A percentile compares a stretch with the other conserved stretches of the same genome.
Conservation (phyloP, 2,329 filamentous ascomycete species). For the Ceratocystis variospora region DNA sequence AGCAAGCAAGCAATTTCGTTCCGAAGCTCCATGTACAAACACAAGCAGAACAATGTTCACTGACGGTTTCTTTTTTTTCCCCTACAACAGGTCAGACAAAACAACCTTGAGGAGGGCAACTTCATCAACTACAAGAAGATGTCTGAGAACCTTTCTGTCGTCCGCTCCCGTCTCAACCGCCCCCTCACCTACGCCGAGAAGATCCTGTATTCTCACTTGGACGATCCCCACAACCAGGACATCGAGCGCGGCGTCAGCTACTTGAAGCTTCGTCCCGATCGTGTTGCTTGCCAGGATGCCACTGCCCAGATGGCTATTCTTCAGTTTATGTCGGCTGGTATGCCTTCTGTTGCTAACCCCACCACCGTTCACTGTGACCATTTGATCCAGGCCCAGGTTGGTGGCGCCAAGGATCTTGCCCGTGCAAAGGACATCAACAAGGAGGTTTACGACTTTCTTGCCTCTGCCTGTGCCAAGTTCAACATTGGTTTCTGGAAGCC, state of each 20-base stretch:
- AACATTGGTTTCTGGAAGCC: slow-evolving; percentile 99
- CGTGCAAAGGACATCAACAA: slow-evolving; percentile 91
- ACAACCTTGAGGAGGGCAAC: slow-evolving; percentile 89
- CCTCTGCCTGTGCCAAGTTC: slow-evolving; percentile 92
- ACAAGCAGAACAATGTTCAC: neutral
- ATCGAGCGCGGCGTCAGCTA: slow-evolving; percentile 94
- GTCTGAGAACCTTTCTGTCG: slow-evolving; percentile 89
- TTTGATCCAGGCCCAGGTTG: slow-evolving; percentile 94
- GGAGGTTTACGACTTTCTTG: slow-evolving; percentile 97
- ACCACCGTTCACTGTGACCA: slow-evolving; percentile 97
- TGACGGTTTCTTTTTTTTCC: neutral
- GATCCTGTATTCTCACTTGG: slow-evolving; percentile 96
- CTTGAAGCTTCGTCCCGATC: slow-evolving; percentile 89
- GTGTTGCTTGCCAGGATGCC: slow-evolving; percentile 98
- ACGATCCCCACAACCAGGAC: slow-evolving; percentile 90
- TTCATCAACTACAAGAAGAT: slow-evolving; percentile 99
- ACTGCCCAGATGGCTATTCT: slow-evolving; percentile 99
- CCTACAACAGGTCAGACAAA: slow-evolving; percentile 60
- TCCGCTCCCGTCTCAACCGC: slow-evolving; percentile 77
- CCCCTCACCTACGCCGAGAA: slow-evolving; percentile 95
- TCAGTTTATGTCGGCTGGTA: slow-evolving; percentile 98
- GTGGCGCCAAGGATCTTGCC: slow-evolving; percentile 83
- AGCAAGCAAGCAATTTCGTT: slow-evolving; percentile 24
- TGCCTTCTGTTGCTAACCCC: slow-evolving; percentile 88
- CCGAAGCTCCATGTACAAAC: neutral